Conservation (phyloP, 768 basidiomycete genomes). For the Leucogyrophana mollusca region DNA sequence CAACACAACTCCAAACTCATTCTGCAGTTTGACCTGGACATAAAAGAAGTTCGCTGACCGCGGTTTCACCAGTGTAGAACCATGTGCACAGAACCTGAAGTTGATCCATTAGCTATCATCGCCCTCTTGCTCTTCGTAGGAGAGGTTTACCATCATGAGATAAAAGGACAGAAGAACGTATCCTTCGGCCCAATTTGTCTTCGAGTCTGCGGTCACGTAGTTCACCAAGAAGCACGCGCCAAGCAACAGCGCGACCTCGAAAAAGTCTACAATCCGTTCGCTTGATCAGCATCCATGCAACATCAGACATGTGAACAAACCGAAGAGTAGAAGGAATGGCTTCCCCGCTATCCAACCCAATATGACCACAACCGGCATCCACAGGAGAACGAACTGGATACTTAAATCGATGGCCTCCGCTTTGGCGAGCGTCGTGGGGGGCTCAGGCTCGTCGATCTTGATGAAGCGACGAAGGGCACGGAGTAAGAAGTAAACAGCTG, state of each 20-base stretch:
- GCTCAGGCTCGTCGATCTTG: conserved; percentile 26
- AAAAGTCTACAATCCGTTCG: conserved; percentile 54
- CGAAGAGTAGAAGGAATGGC: conserved; percentile 67
- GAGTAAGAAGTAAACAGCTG: conserved; percentile 49
- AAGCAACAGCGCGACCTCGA: conserved; percentile 63
- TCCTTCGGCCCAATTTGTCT: conserved; percentile 81
- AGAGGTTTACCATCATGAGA: conserved; percentile 52
- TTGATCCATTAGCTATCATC: not conserved
- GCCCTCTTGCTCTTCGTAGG: not conserved
- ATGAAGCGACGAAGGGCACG: not conserved
- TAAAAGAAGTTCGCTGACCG: conserved; percentile 46
- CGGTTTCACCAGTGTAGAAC: conserved; percentile 62
- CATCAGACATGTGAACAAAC: conserved; percentile 32
- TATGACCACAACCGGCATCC: conserved; percentile 73
- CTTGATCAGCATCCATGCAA: no score
- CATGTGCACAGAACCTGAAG: conserved; percentile 60
- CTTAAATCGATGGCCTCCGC: conserved; percentile 73
- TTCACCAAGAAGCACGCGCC: conserved; percentile 76
- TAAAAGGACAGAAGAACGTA: conserved; percentile 67
- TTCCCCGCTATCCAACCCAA: conserved; percentile 65
- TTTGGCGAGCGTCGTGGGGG: conserved; percentile 60
- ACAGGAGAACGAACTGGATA: conserved; percentile 76
- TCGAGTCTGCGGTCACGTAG: conserved; percentile 74
- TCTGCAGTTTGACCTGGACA: conserved; percentile 24
- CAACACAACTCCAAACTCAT: conserved; percentile 17